Conservation (phyloP, 306 rosid species). For the Ceratonia siliqua region DNA sequence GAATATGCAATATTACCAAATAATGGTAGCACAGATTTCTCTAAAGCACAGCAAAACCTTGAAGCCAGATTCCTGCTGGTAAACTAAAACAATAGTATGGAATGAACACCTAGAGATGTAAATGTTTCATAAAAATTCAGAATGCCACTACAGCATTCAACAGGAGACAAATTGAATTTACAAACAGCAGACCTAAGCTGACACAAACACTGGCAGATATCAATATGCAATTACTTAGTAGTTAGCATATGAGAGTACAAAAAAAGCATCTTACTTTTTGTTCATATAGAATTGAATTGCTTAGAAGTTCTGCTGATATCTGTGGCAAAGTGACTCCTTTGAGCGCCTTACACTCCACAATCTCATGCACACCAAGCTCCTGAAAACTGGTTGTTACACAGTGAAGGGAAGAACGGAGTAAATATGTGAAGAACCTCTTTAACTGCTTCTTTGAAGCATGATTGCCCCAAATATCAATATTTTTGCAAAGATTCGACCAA, state of each 20-base stretch:
- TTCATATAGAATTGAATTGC: slow-evolving; percentile 66
- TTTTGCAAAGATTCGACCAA: slow-evolving; percentile 84
- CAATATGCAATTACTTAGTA: slow-evolving; percentile 4
- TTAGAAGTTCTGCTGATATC: slow-evolving; percentile 67
- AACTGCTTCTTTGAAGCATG: slow-evolving; percentile 74
- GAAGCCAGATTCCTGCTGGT: slow-evolving; percentile 72
- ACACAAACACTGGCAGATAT: slow-evolving; percentile 7
- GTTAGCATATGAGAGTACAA: background rate
- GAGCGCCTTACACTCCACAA: slow-evolving; percentile 38
- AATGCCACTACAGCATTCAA: slow-evolving; percentile 15
- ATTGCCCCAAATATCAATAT: slow-evolving; percentile 75
- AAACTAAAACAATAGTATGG: slow-evolving; percentile 62
- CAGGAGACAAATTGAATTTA: slow-evolving; percentile 8
- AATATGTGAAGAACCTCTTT: slow-evolving; percentile 61
- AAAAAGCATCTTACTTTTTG: slow-evolving; percentile 65
- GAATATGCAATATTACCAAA: slow-evolving; percentile 35
- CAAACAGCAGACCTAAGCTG: slow-evolving; percentile 22
- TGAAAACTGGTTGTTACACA: slow-evolving; percentile 42
- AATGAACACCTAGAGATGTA: slow-evolving; percentile 36
- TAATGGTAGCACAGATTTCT: slow-evolving; percentile 49
- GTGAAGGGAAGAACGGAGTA: slow-evolving; percentile 57
- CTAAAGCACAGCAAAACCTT: slow-evolving; percentile 66
- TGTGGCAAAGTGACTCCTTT: slow-evolving; percentile 57
- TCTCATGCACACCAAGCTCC: slow-evolving; percentile 35
- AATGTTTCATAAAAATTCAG: slow-evolving; percentile 5